These are phyloP conservation scores for Xeromyces bisporus DNA, from an alignment of 495 filamentous ascomycete species.

Conservation along the genomic window DNA sequence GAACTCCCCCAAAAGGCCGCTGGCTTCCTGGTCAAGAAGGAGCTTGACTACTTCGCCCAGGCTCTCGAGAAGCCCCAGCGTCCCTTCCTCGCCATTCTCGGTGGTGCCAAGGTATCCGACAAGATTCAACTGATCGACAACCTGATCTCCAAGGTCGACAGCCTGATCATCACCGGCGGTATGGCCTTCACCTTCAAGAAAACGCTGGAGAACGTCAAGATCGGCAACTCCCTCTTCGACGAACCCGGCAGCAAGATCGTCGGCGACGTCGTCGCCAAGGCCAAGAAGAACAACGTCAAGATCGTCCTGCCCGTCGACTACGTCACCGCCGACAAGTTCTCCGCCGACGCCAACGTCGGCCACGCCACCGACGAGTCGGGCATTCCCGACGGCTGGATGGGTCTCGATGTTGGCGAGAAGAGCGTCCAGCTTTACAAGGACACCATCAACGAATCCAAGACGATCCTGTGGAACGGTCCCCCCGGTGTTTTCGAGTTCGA, in stretches of 20 bases:
- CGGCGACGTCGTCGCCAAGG: slow-evolving; percentile 75
- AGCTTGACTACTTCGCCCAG: slow-evolving; percentile 98
- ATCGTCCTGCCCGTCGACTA: slow-evolving; percentile 90
- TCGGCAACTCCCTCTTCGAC: slow-evolving; percentile 87
- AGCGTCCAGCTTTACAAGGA: slow-evolving; percentile 68
- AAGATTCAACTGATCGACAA: slow-evolving; percentile 99
- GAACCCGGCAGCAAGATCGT: slow-evolving; percentile 91
- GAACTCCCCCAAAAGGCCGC: slow-evolving; percentile 90
- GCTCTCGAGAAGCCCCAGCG: slow-evolving; percentile 84
- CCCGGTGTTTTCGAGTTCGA: slow-evolving; percentile 96
- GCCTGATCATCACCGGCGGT: slow-evolving; percentile 86
- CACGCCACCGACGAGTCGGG: slow-evolving; percentile 73
- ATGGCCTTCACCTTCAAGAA: slow-evolving; percentile 99
- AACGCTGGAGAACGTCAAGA: slow-evolving; percentile 74
- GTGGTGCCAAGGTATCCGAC: slow-evolving; percentile 95
- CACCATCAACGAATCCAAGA: slow-evolving; percentile 75
- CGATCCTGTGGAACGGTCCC: slow-evolving; percentile 98
- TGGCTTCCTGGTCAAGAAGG: slow-evolving; percentile 99
- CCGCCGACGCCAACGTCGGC: slow-evolving; percentile 62
- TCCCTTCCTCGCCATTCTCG: slow-evolving; percentile 96
- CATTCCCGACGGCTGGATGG: slow-evolving; percentile 95
- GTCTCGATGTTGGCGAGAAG: slow-evolving; percentile 84
- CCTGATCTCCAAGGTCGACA: slow-evolving; percentile 91
- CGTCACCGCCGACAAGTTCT: slow-evolving; percentile 90
- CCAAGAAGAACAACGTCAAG: slow-evolving; percentile 88